Evolutionary conservation across 1,284 basidiomycete genomes (phyloP).

Genomic region (Cutaneotrichosporon sp.): DNA sequence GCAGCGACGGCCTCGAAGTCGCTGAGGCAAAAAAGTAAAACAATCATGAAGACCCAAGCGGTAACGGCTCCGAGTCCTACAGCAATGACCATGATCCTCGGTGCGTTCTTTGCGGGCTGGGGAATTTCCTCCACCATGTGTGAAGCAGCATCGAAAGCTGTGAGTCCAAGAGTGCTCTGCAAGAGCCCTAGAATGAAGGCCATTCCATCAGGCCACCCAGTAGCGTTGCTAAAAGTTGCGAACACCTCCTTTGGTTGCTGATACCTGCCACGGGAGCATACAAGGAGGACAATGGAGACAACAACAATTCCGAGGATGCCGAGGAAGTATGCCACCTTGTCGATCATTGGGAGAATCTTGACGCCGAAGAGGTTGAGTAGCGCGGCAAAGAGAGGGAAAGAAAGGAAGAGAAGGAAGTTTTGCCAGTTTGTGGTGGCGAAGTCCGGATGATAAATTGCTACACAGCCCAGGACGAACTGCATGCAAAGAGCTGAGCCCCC

Average conservation of each 20-base stretch:
- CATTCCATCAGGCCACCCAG: conserved; percentile 20
- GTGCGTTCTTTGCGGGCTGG: conserved; percentile 32
- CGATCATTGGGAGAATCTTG: conserved; percentile 11
- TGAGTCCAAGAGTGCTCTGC: conserved; percentile 25
- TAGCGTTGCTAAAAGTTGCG: conserved; percentile 34
- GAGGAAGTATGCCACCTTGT: conserved; percentile 27
- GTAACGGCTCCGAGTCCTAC: conserved; percentile 28
- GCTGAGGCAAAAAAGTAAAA: conserved; percentile 27
- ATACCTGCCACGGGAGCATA: conserved; percentile 25
- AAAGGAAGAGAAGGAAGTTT: conserved; percentile 11
- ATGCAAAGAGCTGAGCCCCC: conserved; percentile 25
- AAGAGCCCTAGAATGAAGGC: conserved; percentile 47
- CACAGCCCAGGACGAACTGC: conserved; percentile 29
- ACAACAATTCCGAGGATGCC: conserved; percentile 37
- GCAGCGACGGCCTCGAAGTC: conserved; percentile 9
- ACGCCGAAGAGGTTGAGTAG: conserved; percentile 17
- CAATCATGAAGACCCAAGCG: conserved; percentile 38
- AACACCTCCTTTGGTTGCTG: conserved; percentile 45
- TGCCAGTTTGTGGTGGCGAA: conserved; percentile 8
- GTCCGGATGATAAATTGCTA: conserved; percentile 6
- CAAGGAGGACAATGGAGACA: conserved; percentile 29
- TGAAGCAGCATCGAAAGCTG: conserved; percentile 25
- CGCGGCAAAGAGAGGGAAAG: conserved; percentile 1
- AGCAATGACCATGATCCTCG: conserved; percentile 39
- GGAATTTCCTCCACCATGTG: conserved; percentile 48